These are phyloP conservation scores for Candida sanyaensis DNA, from an alignment of 1,139 yeast genomes.

Conservation along the genomic window DNA sequence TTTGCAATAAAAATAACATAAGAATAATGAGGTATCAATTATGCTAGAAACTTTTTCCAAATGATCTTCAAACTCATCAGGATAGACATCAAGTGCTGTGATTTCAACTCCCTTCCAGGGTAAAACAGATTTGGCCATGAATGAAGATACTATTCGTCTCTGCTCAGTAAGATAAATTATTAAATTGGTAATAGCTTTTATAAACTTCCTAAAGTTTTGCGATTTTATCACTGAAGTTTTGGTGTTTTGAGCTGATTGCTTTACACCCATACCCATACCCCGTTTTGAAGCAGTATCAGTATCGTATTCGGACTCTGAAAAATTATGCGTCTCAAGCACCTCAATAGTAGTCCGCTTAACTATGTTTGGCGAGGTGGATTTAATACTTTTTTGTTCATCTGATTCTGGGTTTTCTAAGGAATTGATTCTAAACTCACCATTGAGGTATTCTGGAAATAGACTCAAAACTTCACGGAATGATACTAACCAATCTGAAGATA, in stretches of 20 bases:
- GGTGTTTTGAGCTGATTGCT: slow-evolving; percentile 17
- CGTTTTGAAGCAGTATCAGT: slow-evolving; percentile 29
- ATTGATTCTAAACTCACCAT: slow-evolving; percentile 21
- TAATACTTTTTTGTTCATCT: not conserved
- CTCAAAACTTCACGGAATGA: slow-evolving; percentile 35
- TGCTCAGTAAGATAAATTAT: slow-evolving; percentile 60
- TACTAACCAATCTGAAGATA: slow-evolving; percentile 46
- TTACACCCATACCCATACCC: not conserved
- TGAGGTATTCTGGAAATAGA: slow-evolving; percentile 44
- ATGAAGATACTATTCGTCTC: slow-evolving; percentile 47
- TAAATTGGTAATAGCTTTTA: slow-evolving; percentile 50
- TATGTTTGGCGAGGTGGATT: slow-evolving; percentile 24
- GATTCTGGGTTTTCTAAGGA: slow-evolving; percentile 4
- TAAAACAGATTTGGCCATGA: slow-evolving; percentile 36
- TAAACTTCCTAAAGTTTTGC: slow-evolving; percentile 27
- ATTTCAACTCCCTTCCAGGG: slow-evolving; percentile 49
- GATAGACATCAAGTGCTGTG: slow-evolving; percentile 41
- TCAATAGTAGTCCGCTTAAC: slow-evolving; percentile 29
- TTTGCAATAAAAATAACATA: slow-evolving; percentile 66
- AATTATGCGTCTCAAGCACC: slow-evolving; percentile 21
- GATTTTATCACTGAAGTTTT: slow-evolving; percentile 10
- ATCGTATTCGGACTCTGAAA: slow-evolving; percentile 17
- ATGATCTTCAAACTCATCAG: slow-evolving; percentile 14
- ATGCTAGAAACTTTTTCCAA: slow-evolving; percentile 41
- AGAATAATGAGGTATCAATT: slow-evolving; percentile 79